Conservation (phyloP, 345 rosid genomes). For the Combretum micranthum region DNA sequence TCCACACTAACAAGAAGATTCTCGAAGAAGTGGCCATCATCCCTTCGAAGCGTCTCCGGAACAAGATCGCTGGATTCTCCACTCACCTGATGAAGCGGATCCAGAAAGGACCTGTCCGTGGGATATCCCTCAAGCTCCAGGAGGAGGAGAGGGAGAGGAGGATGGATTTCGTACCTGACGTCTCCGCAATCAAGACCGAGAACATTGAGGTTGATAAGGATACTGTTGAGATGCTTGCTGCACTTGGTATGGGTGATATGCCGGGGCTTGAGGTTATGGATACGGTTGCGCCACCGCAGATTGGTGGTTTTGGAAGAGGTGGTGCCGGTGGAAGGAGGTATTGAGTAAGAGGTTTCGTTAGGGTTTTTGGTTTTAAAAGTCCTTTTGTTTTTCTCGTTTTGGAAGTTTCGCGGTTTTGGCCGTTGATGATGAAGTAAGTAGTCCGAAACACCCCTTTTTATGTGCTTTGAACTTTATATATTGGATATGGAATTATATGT, state of each 20-base stretch:
- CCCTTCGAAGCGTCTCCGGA: conserved; percentile 75
- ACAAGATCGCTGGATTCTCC: conserved; percentile 80
- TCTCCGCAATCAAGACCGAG: conserved; percentile 54
- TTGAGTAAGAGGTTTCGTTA: conserved; percentile 1
- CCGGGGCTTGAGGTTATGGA: conserved; percentile 46
- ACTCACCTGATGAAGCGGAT: conserved; percentile 65
- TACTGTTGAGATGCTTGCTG: conserved; percentile 56
- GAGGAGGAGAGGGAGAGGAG: conserved; percentile 83
- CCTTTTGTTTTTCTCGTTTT: too few species aligned
- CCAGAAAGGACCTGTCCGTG: conserved; percentile 77
- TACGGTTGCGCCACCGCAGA: conserved; percentile 19
- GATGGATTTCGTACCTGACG: conserved; percentile 80
- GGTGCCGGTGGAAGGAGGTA: conserved; percentile 18
- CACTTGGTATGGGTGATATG: conserved; percentile 57
- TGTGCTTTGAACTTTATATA: too few species aligned
- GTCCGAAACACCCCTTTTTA: too few species aligned
- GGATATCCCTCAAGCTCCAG: conserved; percentile 69
- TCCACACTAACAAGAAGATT: conserved; percentile 76
- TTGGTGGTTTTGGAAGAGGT: conserved; percentile 22
- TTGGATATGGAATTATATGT: too few species aligned
- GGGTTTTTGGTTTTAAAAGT: too few species aligned
- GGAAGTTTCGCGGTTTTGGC: too few species aligned
- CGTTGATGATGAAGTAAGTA: too few species aligned
- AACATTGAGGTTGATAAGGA: conserved; percentile 56
- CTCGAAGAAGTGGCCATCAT: conserved; percentile 74